These are phyloP conservation scores for Botrytis pseudocinerea DNA, from an alignment of 2,329 filamentous ascomycete genomes.

Conservation along the genomic window DNA sequence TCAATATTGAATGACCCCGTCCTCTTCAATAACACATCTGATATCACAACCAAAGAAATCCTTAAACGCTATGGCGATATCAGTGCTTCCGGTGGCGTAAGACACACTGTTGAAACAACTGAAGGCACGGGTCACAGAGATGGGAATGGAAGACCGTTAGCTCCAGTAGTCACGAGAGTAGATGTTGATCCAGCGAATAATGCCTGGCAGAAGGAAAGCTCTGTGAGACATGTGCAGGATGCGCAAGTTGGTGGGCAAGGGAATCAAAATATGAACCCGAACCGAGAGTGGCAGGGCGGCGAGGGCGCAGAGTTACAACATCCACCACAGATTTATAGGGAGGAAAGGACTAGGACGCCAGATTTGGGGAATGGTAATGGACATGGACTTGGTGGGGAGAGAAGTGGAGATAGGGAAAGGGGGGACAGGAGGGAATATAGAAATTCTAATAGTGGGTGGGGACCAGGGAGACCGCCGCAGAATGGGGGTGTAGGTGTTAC, in stretches of 20 bases:
- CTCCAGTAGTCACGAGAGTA: constrained; percentile 64
- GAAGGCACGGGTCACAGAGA: constrained; percentile 55
- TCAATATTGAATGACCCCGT: constrained; percentile 80
- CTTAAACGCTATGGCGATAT: constrained; percentile 90
- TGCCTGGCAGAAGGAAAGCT: constrained; percentile 79
- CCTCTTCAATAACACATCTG: constrained; percentile 77
- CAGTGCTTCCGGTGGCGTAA: constrained; percentile 48
- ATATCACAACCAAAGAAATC: constrained; percentile 96
- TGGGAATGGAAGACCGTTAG: constrained; percentile 47
- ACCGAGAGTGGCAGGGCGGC: constrained; percentile 47
- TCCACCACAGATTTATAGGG: constrained; percentile 31
- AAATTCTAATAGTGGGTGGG: constrained; percentile 39
- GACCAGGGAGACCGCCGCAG: constrained; percentile 35
- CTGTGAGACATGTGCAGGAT: constrained; percentile 75
- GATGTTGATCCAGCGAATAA: constrained; percentile 81
- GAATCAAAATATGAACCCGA: constrained; percentile 51
- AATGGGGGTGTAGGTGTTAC: constrained; percentile 41
- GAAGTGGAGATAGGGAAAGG: background rate
- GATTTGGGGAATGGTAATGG: constrained; percentile 37
- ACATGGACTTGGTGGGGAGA: constrained; percentile 25
- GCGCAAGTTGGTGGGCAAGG: constrained; percentile 43
- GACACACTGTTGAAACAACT: constrained; percentile 61
- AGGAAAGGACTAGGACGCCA: constrained; percentile 38
- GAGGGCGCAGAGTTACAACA: constrained; percentile 35
- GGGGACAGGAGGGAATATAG: constrained; percentile 35